Conservation (phyloP, 805 yeast species). For the Candida dajiaensis region DNA sequence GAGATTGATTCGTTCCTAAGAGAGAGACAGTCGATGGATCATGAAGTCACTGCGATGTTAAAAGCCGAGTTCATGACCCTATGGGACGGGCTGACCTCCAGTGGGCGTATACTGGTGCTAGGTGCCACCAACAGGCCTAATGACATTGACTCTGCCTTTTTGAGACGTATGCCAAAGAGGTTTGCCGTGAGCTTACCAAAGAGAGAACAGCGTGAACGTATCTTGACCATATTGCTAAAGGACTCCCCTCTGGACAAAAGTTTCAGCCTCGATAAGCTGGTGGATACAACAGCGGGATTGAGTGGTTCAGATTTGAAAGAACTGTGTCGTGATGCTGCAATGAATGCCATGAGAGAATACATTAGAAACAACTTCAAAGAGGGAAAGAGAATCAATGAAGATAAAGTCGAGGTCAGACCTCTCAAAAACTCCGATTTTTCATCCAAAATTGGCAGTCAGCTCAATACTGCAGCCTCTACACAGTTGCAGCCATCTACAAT, state of each 20-base stretch:
- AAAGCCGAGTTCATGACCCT: slow-evolving; percentile 97
- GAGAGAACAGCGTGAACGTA: slow-evolving; percentile 58
- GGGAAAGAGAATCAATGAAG: slow-evolving; percentile 29
- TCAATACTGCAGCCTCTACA: slow-evolving; percentile 12
- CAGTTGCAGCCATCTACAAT: slow-evolving; percentile 1
- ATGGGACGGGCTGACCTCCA: slow-evolving; percentile 86
- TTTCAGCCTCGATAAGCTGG: slow-evolving; percentile 59
- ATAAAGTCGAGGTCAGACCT: slow-evolving; percentile 49
- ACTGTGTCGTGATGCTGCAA: slow-evolving; percentile 88
- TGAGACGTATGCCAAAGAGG: slow-evolving; percentile 89
- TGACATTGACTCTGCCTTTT: slow-evolving; percentile 88
- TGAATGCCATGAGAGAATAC: slow-evolving; percentile 82
- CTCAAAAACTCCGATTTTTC: slow-evolving; percentile 53
- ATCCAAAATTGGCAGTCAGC: slow-evolving; percentile 7
- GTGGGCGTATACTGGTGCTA: slow-evolving; percentile 77
- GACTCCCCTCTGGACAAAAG: slow-evolving; percentile 56
- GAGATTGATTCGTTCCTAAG: slow-evolving; percentile 93
- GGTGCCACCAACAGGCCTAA: slow-evolving; percentile 94
- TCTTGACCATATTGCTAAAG: slow-evolving; percentile 59
- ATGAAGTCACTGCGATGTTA: slow-evolving; percentile 90
- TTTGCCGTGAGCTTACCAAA: slow-evolving; percentile 76
- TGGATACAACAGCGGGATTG: slow-evolving; percentile 59
- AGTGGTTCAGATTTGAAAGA: slow-evolving; percentile 93
- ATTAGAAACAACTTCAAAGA: slow-evolving; percentile 46
- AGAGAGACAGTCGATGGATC: slow-evolving; percentile 78